Evolutionary conservation across 139 green algal species (phyloP), one percentile per base, ranked within the genome.

Genomic region (Monoraphidium neglectum): DNA sequence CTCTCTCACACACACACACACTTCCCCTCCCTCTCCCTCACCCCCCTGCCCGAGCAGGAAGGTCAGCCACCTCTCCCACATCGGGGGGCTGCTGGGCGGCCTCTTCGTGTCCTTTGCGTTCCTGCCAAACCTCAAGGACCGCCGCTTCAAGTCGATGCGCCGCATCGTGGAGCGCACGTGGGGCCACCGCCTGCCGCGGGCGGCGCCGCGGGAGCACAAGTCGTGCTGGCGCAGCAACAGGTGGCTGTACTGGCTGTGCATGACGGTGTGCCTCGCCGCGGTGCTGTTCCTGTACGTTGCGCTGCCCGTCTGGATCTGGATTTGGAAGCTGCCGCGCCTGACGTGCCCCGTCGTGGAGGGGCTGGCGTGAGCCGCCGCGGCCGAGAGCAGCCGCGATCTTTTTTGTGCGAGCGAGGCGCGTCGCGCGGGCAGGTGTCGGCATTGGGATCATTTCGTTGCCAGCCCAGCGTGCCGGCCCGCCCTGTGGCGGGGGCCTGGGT

Each of bases 1-100:
- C 23, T 35, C 56, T 63, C 23, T 28, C 56, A 13, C 8, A 63
- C 56, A 4, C 56, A 12, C 43, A 51, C 43, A 12, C 43, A 8
- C 43, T 51, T 12, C 43, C 8, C 43, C 43, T 12, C 43, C 43
- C 43, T 21, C 8, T 21, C 43, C 43, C 43, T 12, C 43, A 51
- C 43, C 43, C 43, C 43, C 43, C 8, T 8, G 8, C 43, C 43
- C 43, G 8, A 51, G 30, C 73, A 79, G 67, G 32, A 56, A 43
- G n/a, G 76, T 86, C 13, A 90, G 81, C 26, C 81, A 93, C 74
- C 71, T 93, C 57, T 87, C 79, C 24, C 90, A 95, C 72, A 64
- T 94, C 16, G 90, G 90, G 28, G 90, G 90, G 18, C 84, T 95
- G 43, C 46, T 92, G 24, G 87, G 76, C 38, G 90, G 90, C 57